Evolutionary conservation across 1,139 yeast genomes (phyloP).

Genomic region (Lodderomyces elongisporus): DNA sequence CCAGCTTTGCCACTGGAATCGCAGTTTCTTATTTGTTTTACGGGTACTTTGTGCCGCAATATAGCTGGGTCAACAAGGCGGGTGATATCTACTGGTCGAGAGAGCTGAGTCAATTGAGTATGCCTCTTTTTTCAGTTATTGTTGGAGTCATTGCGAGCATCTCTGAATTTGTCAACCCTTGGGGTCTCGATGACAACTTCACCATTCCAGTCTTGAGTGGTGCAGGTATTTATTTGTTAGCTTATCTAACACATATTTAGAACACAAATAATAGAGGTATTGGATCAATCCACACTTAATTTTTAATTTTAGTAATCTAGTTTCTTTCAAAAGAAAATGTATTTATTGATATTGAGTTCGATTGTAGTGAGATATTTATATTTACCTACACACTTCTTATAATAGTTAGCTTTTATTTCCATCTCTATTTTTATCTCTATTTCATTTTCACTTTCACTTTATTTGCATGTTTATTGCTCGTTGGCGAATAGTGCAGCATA

Average conservation of each 20-base stretch:
- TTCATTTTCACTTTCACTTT: slow-evolving; percentile 1
- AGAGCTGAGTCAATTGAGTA: slow-evolving; percentile 50
- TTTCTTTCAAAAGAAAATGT: neutral
- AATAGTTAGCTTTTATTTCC: too few species aligned
- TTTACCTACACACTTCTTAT: too few species aligned
- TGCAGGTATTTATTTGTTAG: slow-evolving; percentile 47
- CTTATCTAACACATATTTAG: slow-evolving; percentile 20
- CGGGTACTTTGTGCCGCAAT: slow-evolving; percentile 64
- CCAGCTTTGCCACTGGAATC: slow-evolving; percentile 77
- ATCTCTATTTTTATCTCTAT: slow-evolving; percentile 1
- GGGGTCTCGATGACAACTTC: slow-evolving; percentile 81
- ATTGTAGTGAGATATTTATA: neutral
- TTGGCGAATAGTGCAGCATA: slow-evolving; percentile 34
- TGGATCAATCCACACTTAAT: too few species aligned
- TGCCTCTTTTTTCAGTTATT: slow-evolving; percentile 51
- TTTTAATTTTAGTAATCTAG: too few species aligned
- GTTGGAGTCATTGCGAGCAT: slow-evolving; percentile 77
- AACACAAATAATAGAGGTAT: too few species aligned
- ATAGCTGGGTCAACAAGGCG: slow-evolving; percentile 39
- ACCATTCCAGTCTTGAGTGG: slow-evolving; percentile 89
- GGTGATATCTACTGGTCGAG: slow-evolving; percentile 62
- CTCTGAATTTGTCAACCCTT: slow-evolving; percentile 77
- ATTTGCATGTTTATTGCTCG: slow-evolving; percentile 14
- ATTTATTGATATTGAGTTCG: slow-evolving; percentile 1
- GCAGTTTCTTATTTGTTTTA: slow-evolving; percentile 62